These are phyloP conservation scores for Phaeodactylum tricornutum DNA, from an alignment of 108 stramenopile genomes.

Conservation along the genomic window DNA sequence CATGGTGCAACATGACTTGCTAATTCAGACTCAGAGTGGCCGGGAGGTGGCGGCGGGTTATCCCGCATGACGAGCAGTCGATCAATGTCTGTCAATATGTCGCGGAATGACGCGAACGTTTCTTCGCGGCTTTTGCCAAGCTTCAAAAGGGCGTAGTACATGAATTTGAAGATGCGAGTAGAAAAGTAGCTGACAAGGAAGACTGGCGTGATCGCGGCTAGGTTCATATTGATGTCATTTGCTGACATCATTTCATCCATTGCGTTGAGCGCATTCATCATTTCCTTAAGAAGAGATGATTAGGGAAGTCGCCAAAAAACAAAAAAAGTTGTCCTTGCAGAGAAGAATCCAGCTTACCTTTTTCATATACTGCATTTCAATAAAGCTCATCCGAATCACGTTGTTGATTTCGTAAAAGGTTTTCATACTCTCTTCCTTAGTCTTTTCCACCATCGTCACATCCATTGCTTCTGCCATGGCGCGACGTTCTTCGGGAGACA, in stretches of 20 bases:
- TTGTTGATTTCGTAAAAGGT: constrained; percentile 66
- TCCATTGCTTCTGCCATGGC: constrained; percentile 65
- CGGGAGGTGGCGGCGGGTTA: constrained; percentile 38
- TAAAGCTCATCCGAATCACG: constrained; percentile 75
- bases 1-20: neutral
- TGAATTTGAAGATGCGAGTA: constrained; percentile 32
- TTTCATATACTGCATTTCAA: constrained; percentile 90
- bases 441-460: constrained; percentile 63
- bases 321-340: neutral
- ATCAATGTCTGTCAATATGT: constrained; percentile 74
- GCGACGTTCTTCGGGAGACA: constrained; percentile 39
- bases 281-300: constrained; percentile 42
- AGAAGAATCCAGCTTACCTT: constrained; percentile 37
- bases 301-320: constrained; percentile 1
- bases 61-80: constrained; percentile 79
- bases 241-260: constrained; percentile 81
- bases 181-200: constrained; percentile 45
- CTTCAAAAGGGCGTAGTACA: constrained; percentile 62
- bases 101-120: constrained; percentile 58
- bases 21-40: neutral
- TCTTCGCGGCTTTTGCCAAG: constrained; percentile 66
- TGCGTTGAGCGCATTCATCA: constrained; percentile 78
- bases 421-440: constrained; percentile 74
- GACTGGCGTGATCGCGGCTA: constrained; percentile 81
- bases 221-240: constrained; percentile 82